Evolutionary conservation across 345 rosid genomes (phyloP).

Genomic region (Salix exigua): DNA sequence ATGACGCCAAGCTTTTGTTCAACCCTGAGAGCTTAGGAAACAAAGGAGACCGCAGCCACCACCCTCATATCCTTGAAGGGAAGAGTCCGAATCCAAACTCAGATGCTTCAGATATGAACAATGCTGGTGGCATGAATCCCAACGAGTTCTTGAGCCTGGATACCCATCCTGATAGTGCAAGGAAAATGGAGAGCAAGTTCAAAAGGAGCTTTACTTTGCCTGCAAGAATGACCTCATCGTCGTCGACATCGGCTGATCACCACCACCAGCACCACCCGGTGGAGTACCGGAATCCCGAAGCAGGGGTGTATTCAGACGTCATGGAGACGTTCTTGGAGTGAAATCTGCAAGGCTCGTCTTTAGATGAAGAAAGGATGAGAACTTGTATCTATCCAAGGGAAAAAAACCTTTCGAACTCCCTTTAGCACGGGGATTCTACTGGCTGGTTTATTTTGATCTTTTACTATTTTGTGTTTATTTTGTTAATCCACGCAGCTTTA

Average conservation of each 20-base stretch:
- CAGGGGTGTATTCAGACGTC: conserved; percentile 63
- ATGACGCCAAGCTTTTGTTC: conserved; percentile 70
- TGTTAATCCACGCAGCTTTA: conserved; percentile 7
- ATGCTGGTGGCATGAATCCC: conserved; percentile 32
- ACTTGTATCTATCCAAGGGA: conserved; percentile 20
- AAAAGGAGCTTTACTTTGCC: conserved; percentile 72
- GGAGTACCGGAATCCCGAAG: conserved; percentile 53
- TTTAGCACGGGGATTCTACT: conserved; percentile 13
- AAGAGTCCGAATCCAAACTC: conserved; percentile 44
- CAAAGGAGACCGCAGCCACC: conserved; percentile 39
- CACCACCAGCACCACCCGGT: conserved; percentile 45
- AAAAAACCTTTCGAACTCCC: not conserved
- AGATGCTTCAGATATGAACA: conserved; percentile 35
- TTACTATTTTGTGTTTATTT: conserved; percentile 7
- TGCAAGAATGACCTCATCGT: conserved; percentile 64
- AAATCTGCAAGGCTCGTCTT: conserved; percentile 9
- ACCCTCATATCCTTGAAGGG: conserved; percentile 28
- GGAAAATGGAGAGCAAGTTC: conserved; percentile 68
- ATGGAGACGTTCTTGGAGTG: conserved; percentile 85
- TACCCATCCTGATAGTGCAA: conserved; percentile 42
- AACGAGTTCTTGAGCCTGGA: conserved; percentile 75
- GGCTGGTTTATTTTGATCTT: conserved; percentile 18
- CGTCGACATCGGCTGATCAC: conserved; percentile 59
- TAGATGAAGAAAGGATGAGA: not conserved
- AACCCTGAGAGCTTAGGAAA: conserved; percentile 52